Base-by-base conservation (phyloP, 768 basidiomycete genomes). In the Roridomyces roridus region DNA sequence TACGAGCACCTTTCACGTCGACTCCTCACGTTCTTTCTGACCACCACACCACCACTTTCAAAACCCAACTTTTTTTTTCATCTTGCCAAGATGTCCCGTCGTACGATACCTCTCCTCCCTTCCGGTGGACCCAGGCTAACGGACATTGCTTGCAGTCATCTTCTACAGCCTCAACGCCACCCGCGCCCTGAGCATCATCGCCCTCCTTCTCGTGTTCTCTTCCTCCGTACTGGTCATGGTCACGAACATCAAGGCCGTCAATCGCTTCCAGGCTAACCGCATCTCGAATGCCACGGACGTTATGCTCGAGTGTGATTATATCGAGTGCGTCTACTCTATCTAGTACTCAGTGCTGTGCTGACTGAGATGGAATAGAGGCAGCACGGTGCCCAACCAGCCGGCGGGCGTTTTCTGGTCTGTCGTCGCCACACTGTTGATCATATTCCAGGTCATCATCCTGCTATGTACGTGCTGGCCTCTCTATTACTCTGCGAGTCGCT, bases 341-440 rank as follows among this genome's bases (percentile, higher is more conserved):
- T n/a, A 44, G 14, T 41, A 14, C 10, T 56, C n/a, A 3, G 11
- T 20, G 15, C 28, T 11, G 14, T 15, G 23, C 36, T 46, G 17
- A 48, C 21, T 21, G n/a, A n/a, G n/a, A 28, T 39, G 14, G 39
- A 35, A 12, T 56, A 85, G 80, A 65, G 84, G 88, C 49, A 91
- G 88, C 72, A 92, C 93, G 0, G 91, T 97, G n/a, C 94, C 94
- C 3, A 93, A 94, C 73, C 94, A 96, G 71, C 79, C 93, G 42
- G 95, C 92, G 7, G 95, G 95, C 24, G 85, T 87, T 21, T 96
- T 97, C 74, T 97, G 94, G 92, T 89, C 92, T 3, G 85, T 95
- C 41, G 80, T 95, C 55, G 88, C 92, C 65, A 85, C 89, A 40
- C 74, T 96, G n/a, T 81, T 96, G 67, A 91, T 95, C 72, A 80